A percentile compares a stretch with the other conserved stretches of the same genome.
Evolutionary conservation across 108 stramenopile species (phyloP).

Genomic region (Pseudonitzschia multiseries): DNA sequence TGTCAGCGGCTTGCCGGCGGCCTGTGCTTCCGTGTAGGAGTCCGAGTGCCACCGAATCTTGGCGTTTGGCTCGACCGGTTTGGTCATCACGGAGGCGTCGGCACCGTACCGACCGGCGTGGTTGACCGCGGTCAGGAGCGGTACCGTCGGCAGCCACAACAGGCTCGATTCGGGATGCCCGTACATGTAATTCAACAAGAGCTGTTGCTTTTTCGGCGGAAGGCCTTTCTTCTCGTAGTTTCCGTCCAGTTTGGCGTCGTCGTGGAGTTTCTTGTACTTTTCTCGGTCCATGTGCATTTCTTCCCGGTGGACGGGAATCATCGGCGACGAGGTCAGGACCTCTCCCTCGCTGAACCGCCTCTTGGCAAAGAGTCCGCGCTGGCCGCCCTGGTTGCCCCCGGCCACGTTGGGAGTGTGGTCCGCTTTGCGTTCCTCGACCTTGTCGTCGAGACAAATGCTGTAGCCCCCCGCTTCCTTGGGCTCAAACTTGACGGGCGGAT

Average conservation of each 20-base stretch:
- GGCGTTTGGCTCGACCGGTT: slow-evolving; percentile 23
- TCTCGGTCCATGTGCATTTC: slow-evolving; percentile 25
- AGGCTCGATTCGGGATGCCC: slow-evolving; percentile 58
- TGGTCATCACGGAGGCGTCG: not conserved
- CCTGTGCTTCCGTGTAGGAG: not conserved
- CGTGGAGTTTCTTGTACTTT: not conserved
- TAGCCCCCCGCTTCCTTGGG: slow-evolving; percentile 24
- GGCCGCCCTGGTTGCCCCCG: not conserved
- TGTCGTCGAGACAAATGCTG: slow-evolving; percentile 51
- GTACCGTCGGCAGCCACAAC: slow-evolving; percentile 50
- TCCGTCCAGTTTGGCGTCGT: not conserved
- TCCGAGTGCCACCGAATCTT: slow-evolving; percentile 27
- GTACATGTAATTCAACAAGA: slow-evolving; percentile 62
- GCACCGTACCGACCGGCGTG: not conserved
- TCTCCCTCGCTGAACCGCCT: slow-evolving; percentile 20
- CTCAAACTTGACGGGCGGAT: slow-evolving; percentile 21
- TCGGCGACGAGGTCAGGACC: slow-evolving; percentile 37
- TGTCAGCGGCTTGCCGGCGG: not conserved
- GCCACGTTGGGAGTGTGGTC: slow-evolving; percentile 14
- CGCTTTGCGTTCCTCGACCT: slow-evolving; percentile 10
- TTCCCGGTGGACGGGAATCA: slow-evolving; percentile 39
- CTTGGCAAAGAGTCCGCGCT: slow-evolving; percentile 39
- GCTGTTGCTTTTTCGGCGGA: slow-evolving; percentile 26
- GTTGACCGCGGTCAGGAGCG: slow-evolving; percentile 28
- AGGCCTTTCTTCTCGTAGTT: not conserved